A percentile compares a stretch with the other conserved stretches of the same genome.
phyloP scores from a whole-genome alignment of 768 basidiomycete genomes.

The Russula compacta region DNA sequence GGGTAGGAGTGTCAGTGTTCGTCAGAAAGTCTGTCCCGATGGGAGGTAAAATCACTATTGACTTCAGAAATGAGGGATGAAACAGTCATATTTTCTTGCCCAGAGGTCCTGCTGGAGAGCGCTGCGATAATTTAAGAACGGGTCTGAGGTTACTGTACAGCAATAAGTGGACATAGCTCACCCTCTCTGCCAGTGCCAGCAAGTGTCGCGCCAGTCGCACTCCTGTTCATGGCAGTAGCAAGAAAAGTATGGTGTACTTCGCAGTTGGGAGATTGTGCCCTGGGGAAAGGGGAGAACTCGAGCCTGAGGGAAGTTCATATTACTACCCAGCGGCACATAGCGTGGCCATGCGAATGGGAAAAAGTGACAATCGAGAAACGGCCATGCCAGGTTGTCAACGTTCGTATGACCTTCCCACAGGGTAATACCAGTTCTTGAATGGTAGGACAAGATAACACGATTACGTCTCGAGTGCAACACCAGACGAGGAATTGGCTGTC shows the following conservation, averaged over 20 bases:
- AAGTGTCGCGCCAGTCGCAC: not conserved
- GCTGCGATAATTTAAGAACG: not conserved
- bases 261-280: not conserved
- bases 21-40: not conserved
- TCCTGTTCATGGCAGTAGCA: not conserved
- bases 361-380: not conserved
- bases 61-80: not conserved
- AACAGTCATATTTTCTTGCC: not conserved
- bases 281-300: slow-evolving; percentile 3
- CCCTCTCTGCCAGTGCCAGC: not conserved
- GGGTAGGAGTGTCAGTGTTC: not conserved
- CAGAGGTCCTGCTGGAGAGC: not conserved
- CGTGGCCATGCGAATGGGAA: slow-evolving; percentile 4
- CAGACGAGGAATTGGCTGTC: not conserved
- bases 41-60: not conserved
- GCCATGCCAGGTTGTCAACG: slow-evolving; percentile 3
- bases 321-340: slow-evolving; percentile 7
- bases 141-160: not conserved
- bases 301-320: slow-evolving; percentile 3
- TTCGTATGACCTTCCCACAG: slow-evolving; percentile 10
- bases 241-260: not conserved
- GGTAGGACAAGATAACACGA: not conserved
- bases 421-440: not conserved
- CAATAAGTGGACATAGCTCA: not conserved
- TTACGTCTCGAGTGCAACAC: not conserved